Evolutionary conservation across 768 basidiomycete species (phyloP), one percentile per base, ranked within the genome.

Genomic region (Suillus hirtellus): DNA sequence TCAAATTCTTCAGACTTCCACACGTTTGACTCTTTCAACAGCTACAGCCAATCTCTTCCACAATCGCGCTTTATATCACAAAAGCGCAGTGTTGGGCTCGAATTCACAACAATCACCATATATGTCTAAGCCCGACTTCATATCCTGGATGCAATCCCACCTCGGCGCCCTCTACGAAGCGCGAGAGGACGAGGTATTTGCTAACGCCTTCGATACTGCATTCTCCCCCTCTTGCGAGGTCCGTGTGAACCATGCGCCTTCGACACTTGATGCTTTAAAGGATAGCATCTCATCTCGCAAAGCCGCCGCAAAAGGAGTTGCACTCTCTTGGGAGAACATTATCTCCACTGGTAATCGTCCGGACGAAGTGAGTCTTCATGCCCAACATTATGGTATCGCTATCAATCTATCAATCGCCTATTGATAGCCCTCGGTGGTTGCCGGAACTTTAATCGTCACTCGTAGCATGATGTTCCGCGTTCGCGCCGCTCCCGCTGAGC

Each of bases 381-480:
- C 24, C 38, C 15, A 27, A 40, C 21, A 4, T 24, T 6, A 27
- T 40, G 10, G 1, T 12, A 27, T 11, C 15, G 15, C 27, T 27
- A 27, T 27, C 27, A 27, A 27, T 27, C 27, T 4, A 38, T 24
- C 3, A 21, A 24, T 17, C 27, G 12, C 24, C 46, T 47, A 53
- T 37, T n/a, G 24, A 9, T 24, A 81, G 79, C 68, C 69, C 2
- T 69, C 73, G 4, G 55, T 56, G 55, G 77, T 83, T 2, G 76
- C 79, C 4, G 82, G 82, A 1, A 66, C 70, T 55, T 72, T 81
- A 44, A 67, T 78, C 64, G 72, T 80, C 53, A 79, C 77, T 34
- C 79, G 78, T 27, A 71, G 73, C 2, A 60, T 80, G 52, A 78
- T 76, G 50, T 77, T 80, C 63, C 72, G 77, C 9, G 76, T 83